Percentiles rank a stretch among this genome's conserved stretches.
These are phyloP conservation scores for Thelonectria discophora DNA, from an alignment of 2,329 filamentous ascomycete species.

Conservation along the genomic window DNA sequence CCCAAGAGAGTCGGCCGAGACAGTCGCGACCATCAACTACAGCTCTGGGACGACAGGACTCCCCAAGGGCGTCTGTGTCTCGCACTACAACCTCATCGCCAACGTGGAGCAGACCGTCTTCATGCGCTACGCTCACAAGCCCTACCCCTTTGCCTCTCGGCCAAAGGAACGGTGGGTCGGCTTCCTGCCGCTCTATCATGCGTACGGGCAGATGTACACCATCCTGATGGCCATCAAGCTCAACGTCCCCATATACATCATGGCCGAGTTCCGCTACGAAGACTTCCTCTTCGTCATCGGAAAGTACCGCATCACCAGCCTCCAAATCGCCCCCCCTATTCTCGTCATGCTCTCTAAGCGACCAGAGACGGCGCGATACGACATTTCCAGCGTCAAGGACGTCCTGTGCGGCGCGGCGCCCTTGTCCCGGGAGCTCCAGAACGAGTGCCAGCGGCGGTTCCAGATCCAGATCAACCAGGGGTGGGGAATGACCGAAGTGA, in stretches of 20 bases:
- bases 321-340: constrained; percentile 66
- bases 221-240: constrained; percentile 57
- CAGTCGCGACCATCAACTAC: constrained; percentile 58
- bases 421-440: constrained; percentile 52
- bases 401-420: constrained; percentile 65
- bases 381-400: constrained; percentile 59
- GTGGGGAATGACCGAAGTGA: constrained; percentile 70
- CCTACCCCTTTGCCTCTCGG: constrained; percentile 46
- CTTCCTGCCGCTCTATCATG: constrained; percentile 74
- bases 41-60: constrained; percentile 61
- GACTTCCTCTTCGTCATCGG: constrained; percentile 61
- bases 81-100: constrained; percentile 59
- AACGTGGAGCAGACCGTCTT: constrained; percentile 61
- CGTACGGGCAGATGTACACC: constrained; percentile 64
- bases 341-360: constrained; percentile 67
- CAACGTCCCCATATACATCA: constrained; percentile 61
- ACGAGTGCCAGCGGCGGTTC: constrained; percentile 56
- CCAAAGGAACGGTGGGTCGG: constrained; percentile 61
- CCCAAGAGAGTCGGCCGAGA: constrained; percentile 46
- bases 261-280: constrained; percentile 64
- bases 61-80: constrained; percentile 61
- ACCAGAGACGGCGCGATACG: constrained; percentile 59
- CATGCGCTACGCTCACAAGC: constrained; percentile 52
- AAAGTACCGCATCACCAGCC: constrained; percentile 60
- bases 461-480: constrained; percentile 57